Evolutionary conservation across 805 yeast genomes (phyloP).

Genomic region (Yamadazyma paraphyllophila): DNA sequence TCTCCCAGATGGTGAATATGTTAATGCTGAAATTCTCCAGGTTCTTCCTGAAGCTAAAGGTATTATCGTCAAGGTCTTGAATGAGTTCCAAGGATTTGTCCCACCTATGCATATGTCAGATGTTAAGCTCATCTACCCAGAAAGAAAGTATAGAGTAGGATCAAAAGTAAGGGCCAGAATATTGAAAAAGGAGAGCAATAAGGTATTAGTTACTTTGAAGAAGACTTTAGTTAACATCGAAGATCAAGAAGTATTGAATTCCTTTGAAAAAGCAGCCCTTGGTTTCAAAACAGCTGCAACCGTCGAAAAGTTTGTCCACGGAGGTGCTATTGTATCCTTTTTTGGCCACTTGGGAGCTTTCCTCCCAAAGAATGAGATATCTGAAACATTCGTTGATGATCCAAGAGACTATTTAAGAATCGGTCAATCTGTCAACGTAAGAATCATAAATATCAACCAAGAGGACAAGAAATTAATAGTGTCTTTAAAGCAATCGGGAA

Average conservation of each 20-base stretch:
- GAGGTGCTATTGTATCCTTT: conserved; percentile 82
- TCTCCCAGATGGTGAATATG: conserved; percentile 69
- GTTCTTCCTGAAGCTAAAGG: conserved; percentile 61
- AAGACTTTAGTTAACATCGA: conserved; percentile 75
- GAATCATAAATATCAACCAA: conserved; percentile 56
- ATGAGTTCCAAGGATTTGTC: conserved; percentile 71
- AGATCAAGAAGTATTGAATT: conserved; percentile 48
- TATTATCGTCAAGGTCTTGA: conserved; percentile 61
- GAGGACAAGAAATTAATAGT: conserved; percentile 58
- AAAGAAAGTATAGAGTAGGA: conserved; percentile 86
- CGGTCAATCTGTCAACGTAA: conserved; percentile 80
- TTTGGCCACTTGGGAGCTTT: conserved; percentile 77
- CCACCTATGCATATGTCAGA: conserved; percentile 80
- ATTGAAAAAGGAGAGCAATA: conserved; percentile 48
- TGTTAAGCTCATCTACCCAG: conserved; percentile 80
- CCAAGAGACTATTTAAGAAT: conserved; percentile 76
- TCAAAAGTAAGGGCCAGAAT: conserved; percentile 76
- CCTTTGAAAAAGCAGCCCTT: conserved; percentile 36
- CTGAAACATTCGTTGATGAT: conserved; percentile 78
- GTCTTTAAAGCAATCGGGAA: conserved; percentile 67
- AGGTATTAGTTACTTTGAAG: conserved; percentile 68
- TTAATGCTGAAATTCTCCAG: conserved; percentile 51
- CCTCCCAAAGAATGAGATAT: conserved; percentile 83
- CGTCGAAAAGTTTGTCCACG: conserved; percentile 64
- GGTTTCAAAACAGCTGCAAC: conserved; percentile 67